phyloP scores from a whole-genome alignment of 2,329 filamentous ascomycete genomes.

The Penicillium olsonii region DNA sequence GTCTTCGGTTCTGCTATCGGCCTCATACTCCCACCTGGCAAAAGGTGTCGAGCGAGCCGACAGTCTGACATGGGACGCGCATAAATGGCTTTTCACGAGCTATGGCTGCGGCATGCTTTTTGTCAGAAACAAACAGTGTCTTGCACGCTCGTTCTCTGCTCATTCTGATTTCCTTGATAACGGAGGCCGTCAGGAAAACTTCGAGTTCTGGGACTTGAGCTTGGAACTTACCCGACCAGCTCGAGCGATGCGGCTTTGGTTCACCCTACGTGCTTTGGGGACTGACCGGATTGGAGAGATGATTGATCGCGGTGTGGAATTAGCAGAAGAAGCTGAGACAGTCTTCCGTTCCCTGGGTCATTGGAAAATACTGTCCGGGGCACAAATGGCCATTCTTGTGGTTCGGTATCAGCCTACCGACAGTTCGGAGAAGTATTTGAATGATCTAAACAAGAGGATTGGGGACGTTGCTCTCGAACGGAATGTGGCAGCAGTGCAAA shows the following conservation, averaged over 20 bases:
- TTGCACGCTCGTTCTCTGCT: slow-evolving; percentile 15
- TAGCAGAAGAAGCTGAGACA: background rate
- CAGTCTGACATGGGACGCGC: slow-evolving; percentile 29
- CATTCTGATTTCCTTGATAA: background rate
- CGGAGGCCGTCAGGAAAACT: slow-evolving; percentile 8
- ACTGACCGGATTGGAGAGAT: slow-evolving; percentile 15
- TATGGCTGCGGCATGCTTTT: slow-evolving; percentile 28
- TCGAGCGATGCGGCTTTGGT: slow-evolving; percentile 22
- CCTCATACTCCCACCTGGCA: slow-evolving; percentile 2
- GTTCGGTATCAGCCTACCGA: background rate
- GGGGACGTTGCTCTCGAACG: background rate
- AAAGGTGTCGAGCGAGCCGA: slow-evolving; percentile 18
- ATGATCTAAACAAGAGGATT: background rate
- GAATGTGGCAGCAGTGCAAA: background rate
- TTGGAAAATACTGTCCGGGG: background rate
- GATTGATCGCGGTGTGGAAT: slow-evolving; percentile 10
- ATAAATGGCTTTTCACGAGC: slow-evolving; percentile 29
- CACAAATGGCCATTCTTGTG: background rate
- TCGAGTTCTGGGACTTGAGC: slow-evolving; percentile 22
- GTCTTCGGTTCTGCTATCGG: slow-evolving; percentile 19
- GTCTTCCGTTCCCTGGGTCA: background rate
- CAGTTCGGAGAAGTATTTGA: background rate
- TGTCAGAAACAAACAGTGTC: slow-evolving; percentile 8
- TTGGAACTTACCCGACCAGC: slow-evolving; percentile 20
- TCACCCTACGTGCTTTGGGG: slow-evolving; percentile 21